Base-by-base conservation (phyloP, 1,139 yeast species). In the Wickerhamomyces sp. region DNA sequence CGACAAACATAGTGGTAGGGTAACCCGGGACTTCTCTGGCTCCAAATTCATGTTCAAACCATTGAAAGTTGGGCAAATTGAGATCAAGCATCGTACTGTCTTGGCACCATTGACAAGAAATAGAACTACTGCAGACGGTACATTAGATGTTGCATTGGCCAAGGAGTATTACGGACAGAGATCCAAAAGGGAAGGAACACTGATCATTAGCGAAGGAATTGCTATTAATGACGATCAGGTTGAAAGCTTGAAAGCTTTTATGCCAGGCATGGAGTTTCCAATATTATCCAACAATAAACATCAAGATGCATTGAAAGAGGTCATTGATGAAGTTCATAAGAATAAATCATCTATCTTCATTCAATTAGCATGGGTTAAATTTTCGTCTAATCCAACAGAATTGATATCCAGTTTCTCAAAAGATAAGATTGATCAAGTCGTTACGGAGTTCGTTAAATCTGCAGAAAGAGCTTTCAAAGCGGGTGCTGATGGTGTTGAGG, bases 331-430 rank as follows among this genome's bases (percentile, higher is more conserved):
- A 14, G 74, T 82, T 37, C 88, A 82, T 56, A 69, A 64, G 39
- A 74, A 81, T 53, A 71, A 75, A 32, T 73, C 85, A 1, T 72
- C 62, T 48, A 62, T 77, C 15, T 69, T 76, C 47, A 56, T 72
- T 38, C 93, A 85, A 64, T 58, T 84, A 39, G 81, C 85, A 84
- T 80, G 46, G 89, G 88, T 44, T 69, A 86, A 59, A 69, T 67
- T 37, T 10, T 33, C 44, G 14, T 43, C 65, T 39, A 58, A 44
- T 29, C 73, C 73, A 9, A 41, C 52, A 18, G 60, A 62, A 48
- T 45, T 47, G 14, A 61, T 64, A 45, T 68, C 63, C 45, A 68
- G 68, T 18, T 50, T 68, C 40, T 66, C 71, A 34, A 59, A 57
- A 49, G 64, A 56, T 10, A 73, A 70, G 47, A 65, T 71, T 50